Evolutionary conservation across 371 early-diverging fungal genomes (phyloP).

Genomic region (Mucor circinelloides): DNA sequence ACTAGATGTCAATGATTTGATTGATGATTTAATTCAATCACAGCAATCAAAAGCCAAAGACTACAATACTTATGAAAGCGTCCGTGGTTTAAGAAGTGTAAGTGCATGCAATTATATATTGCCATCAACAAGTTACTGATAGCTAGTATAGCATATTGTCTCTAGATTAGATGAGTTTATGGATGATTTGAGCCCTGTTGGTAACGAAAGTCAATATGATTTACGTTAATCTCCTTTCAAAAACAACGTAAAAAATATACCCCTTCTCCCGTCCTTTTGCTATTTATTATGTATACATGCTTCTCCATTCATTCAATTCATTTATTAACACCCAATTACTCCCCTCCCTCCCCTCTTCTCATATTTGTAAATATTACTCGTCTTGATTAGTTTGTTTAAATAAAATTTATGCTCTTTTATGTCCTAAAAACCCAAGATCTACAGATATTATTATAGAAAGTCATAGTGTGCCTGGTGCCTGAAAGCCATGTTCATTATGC

Average conservation of each 20-base stretch:
- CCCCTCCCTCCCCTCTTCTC: not conserved
- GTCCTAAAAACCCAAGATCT: too few relatives aligned
- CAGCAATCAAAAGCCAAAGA: conserved; percentile 7
- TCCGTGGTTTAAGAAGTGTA: conserved; percentile 17
- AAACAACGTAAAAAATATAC: not conserved
- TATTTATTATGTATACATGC: not conserved
- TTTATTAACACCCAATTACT: not conserved
- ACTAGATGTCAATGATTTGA: conserved; percentile 13
- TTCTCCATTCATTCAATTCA: not conserved
- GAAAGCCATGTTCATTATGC: too few relatives aligned
- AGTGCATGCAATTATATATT: not conserved
- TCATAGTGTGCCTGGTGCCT: too few relatives aligned
- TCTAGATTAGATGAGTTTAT: not conserved
- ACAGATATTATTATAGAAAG: too few relatives aligned
- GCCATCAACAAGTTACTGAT: not conserved
- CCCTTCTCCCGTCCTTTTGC: not conserved
- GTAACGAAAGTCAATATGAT: not conserved
- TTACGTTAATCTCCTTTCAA: not conserved
- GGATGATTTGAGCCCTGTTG: not conserved
- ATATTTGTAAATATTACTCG: not conserved
- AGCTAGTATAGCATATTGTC: not conserved
- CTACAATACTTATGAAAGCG: conserved; percentile 11
- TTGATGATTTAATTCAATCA: conserved; percentile 19
- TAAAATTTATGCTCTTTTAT: not conserved
- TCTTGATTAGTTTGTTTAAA: not conserved